phyloP scores from a whole-genome alignment of 352 stramenopile species.

The Peronospora belbahrii region DNA sequence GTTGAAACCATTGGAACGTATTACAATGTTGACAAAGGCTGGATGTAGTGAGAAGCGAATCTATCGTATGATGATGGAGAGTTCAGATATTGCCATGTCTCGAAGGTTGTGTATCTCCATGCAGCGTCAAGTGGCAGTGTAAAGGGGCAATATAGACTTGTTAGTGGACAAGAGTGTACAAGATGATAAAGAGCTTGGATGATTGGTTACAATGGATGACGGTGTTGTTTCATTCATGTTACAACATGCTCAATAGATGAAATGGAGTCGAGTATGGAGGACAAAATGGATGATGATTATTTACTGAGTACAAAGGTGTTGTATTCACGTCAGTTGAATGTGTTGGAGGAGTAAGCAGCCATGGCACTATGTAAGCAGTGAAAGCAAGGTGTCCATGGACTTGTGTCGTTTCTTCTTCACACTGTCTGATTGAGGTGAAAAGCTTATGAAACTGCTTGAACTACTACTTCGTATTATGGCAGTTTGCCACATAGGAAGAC shows the following conservation, averaged over 20 bases:
- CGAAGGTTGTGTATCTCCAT: constrained; percentile 20
- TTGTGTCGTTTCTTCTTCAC: too few species aligned
- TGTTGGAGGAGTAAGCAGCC: too few species aligned
- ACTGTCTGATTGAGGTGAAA: too few species aligned
- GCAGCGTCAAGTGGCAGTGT: constrained; percentile 1
- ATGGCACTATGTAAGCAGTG: too few species aligned
- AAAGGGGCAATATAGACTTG: background rate
- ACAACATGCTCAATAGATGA: background rate
- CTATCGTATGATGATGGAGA: constrained; percentile 59
- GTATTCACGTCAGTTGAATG: too few species aligned
- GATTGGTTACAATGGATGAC: background rate
- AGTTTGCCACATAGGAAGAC: too few species aligned
- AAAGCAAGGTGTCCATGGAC: background rate
- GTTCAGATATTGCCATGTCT: constrained; percentile 56
- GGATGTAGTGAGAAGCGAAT: constrained; percentile 51
- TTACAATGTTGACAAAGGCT: constrained; percentile 51
- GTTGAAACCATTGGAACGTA: constrained; percentile 51
- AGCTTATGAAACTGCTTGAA: too few species aligned
- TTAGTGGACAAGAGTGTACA: background rate
- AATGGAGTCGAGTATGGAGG: background rate
- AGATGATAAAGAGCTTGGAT: background rate
- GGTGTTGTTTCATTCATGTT: background rate
- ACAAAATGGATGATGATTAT: constrained; percentile 1
- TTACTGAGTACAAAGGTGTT: background rate
- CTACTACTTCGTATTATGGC: too few species aligned